phyloP scores from a whole-genome alignment of 2,329 filamentous ascomycete species.

The Phialophora tarda region DNA sequence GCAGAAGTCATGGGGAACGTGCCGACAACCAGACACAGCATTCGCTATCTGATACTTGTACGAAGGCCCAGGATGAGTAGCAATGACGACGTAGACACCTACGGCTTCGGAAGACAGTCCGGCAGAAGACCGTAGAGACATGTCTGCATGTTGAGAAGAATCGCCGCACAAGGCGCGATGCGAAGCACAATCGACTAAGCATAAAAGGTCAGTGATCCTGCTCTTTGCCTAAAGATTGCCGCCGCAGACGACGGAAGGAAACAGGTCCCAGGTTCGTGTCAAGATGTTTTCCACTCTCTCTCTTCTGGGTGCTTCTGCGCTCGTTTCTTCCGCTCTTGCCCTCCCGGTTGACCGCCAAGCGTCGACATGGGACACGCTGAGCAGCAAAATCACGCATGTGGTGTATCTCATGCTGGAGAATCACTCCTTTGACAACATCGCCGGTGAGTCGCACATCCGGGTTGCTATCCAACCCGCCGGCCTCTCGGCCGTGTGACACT shows the following conservation, averaged over 20 bases:
- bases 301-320: slow-evolving; percentile 19
- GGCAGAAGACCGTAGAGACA: not conserved
- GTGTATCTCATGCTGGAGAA: slow-evolving; percentile 33
- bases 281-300: slow-evolving; percentile 23
- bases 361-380: slow-evolving; percentile 24
- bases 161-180: not conserved
- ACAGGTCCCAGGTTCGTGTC: not conserved
- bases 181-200: not conserved
- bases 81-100: not conserved
- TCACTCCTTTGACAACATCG: slow-evolving; percentile 32
- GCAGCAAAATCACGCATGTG: slow-evolving; percentile 32
- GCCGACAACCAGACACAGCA: slow-evolving; percentile 4
- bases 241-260: not conserved
- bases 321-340: slow-evolving; percentile 24
- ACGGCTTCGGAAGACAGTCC: not conserved
- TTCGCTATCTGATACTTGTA: not conserved
- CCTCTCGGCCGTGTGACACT: too few relatives aligned
- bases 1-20: not conserved
- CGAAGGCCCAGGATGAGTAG: not conserved
- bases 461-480: not conserved
- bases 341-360: slow-evolving; percentile 17
- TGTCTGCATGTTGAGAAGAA: not conserved
- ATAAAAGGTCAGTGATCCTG: not conserved
- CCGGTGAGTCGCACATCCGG: slow-evolving; percentile 9
- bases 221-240: not conserved